These are phyloP conservation scores for Tuctoria greenei DNA, from an alignment of 176 grass and related monocot species.

Conservation along the genomic window DNA sequence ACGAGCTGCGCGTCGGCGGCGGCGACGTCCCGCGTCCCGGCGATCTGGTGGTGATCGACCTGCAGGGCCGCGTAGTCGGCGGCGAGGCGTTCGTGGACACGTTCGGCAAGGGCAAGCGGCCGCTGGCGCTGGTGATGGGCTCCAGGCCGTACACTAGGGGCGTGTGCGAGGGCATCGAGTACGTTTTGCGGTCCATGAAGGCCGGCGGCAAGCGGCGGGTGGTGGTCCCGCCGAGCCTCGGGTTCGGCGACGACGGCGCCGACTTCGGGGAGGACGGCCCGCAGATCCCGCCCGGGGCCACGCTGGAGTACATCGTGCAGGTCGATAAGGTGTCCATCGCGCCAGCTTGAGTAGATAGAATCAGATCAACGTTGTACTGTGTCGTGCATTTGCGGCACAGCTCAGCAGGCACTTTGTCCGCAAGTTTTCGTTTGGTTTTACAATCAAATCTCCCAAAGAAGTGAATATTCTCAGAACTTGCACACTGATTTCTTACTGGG, in stretches of 20 bases:
- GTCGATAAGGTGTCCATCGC: constrained; percentile 95
- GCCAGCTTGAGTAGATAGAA: constrained; percentile 45
- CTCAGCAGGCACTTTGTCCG: neutral
- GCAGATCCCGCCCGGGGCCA: constrained; percentile 47
- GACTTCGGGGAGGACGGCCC: constrained; percentile 50
- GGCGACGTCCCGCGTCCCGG: constrained; percentile 58
- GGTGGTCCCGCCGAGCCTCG: constrained; percentile 50
- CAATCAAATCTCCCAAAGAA: neutral
- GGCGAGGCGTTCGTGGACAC: constrained; percentile 73
- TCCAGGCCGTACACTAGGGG: constrained; percentile 92
- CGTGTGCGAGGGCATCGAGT: constrained; percentile 88
- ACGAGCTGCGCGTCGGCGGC: constrained; percentile 81
- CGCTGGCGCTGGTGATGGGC: constrained; percentile 83
- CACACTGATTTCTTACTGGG: neutral
- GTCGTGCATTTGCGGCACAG: neutral
- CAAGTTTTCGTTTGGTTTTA: neutral
- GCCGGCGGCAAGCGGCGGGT: constrained; percentile 80
- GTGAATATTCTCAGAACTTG: neutral
- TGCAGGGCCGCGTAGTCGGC: constrained; percentile 64
- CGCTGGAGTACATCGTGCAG: constrained; percentile 83
- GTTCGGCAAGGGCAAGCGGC: constrained; percentile 67
- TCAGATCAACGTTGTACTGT: neutral
- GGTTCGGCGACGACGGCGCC: constrained; percentile 82
- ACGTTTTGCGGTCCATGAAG: constrained; percentile 65
- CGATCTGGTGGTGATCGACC: constrained; percentile 90